Base-by-base conservation (phyloP, 129 eudicot species). In the Mikania micrantha region DNA sequence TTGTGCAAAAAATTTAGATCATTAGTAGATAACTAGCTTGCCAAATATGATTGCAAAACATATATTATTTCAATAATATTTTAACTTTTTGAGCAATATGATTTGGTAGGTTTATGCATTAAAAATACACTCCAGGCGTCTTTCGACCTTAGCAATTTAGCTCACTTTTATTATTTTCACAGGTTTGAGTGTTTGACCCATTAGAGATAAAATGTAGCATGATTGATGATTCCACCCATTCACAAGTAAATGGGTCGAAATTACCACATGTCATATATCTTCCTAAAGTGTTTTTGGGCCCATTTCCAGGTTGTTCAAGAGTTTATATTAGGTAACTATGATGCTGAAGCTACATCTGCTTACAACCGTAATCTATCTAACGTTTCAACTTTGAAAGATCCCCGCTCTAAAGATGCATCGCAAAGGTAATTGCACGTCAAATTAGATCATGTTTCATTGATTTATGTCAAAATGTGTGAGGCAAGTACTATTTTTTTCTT, bases 361-460 rank as follows among this genome's bases (percentile, higher is more conserved):
- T 80, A 86, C 82, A 80, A 88, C 78, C 90, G 84, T 74, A 88
- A 93, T 60, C 80, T 78, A 27, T 93, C 96, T 22, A 90, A 86
- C 53, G 52, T 86, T 52, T 93, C 98, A 70, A 86, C 83, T 21
- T 66, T 93, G 71, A 93, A 93, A 79, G 98, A 93, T 84, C 98
- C 98, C 69, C 95, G 94, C 44, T 86, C 98, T 8, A 88, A 88
- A 82, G 96, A 88, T 88, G 91, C 92, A 67, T 93, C 96, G 34
- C 95, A 84, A 67, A 88, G 98, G 96, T 86, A 84, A 66, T n/a
- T 52, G 69, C 69, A 59, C 28, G 47, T 45, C 52, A 20, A 42
- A 24, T 42, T 45, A 28, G 25, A 42, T 27, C 50, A 22, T 3
- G 42, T 7, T 60, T 44, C 19, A 17, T 24, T 13, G 21, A 48